These are phyloP conservation scores for Colletotrichum sp. DNA, from an alignment of 2,329 filamentous ascomycete genomes.

Conservation along the genomic window DNA sequence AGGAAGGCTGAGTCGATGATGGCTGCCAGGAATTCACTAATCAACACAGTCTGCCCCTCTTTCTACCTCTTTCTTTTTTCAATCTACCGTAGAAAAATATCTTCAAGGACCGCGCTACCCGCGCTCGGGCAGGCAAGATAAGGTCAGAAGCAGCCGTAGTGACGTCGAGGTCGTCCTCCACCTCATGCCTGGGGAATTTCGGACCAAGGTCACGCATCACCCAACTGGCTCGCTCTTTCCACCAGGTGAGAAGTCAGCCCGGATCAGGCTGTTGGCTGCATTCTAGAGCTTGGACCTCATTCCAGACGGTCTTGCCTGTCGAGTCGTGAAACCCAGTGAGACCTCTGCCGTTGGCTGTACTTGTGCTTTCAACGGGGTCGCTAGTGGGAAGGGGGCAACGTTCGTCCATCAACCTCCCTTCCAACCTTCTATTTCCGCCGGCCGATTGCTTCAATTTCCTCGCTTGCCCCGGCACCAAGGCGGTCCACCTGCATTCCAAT, in stretches of 20 bases:
- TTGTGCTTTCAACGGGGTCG: conserved; percentile 11
- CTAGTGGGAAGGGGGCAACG: conserved; percentile 11
- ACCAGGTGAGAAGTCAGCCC: background rate
- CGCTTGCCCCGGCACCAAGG: background rate
- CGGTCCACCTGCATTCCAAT: conserved; percentile 13
- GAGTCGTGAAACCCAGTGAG: conserved; percentile 5
- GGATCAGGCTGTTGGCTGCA: background rate
- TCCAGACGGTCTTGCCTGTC: background rate
- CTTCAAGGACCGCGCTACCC: background rate
- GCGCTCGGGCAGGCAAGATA: background rate
- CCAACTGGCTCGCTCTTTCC: background rate
- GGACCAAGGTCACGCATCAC: background rate
- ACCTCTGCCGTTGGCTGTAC: background rate
- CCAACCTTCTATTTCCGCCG: conserved; percentile 8
- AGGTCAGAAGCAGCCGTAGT: background rate
- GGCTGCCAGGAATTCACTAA: background rate
- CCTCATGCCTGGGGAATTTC: background rate
- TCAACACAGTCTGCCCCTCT: background rate
- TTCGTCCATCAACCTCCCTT: conserved; percentile 8
- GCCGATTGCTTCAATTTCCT: background rate
- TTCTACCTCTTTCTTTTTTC: background rate
- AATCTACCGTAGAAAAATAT: background rate
- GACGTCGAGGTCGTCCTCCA: background rate
- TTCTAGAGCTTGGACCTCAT: background rate
- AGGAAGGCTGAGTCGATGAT: background rate